Base-by-base conservation (phyloP, 352 stramenopile species). In the Pythium aristosporum region DNA sequence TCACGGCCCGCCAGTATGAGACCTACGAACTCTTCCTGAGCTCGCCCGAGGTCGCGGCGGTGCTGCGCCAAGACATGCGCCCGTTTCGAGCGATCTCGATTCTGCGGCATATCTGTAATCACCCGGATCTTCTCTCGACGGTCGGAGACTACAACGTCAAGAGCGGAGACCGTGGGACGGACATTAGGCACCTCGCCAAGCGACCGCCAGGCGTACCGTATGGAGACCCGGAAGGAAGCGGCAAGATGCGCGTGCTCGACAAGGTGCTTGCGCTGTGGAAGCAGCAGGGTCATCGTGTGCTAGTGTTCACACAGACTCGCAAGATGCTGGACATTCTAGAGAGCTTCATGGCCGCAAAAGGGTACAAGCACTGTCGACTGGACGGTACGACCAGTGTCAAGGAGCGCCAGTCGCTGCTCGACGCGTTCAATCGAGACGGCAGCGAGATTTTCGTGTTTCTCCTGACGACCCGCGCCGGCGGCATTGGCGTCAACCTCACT, bases 281-380 rank as follows among this genome's bases (percentile, higher is more conserved):
- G 46, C 73, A 94, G 55, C 94, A 99, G 70, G 82, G 88, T 0
- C 97, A 99, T 71, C 90, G 96, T 10, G 96, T 99, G 12, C 80
- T 99, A 1, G 85, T 99, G 20, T 99, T 99, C 74, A 96, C 91
- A 8, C 97, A 99, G 72, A 99, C 94, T 46, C 85, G 81, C 23
- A 90, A 97, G 61, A 99, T 99, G 95, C 79, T 99, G 2, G 91
- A 98, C 58, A 98, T 99, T 42, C 85, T 99, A 34, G 89, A 99
- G 65, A 86, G 77, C 28, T 98, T 98, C 52, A 91, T 98, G 64
- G 68, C 80, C 11, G 63, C 69, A 1, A 71, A 88, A 46, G 84
- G 87, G 2, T 98, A 96, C 78, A 78, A 77, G n/a, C 99, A 96
- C 73, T 89, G 85, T 23, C 82, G 97, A 25, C 76, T 99, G 21